phyloP scores from a whole-genome alignment of 2,329 filamentous ascomycete genomes.

The Pestalotiopsis sp. region DNA sequence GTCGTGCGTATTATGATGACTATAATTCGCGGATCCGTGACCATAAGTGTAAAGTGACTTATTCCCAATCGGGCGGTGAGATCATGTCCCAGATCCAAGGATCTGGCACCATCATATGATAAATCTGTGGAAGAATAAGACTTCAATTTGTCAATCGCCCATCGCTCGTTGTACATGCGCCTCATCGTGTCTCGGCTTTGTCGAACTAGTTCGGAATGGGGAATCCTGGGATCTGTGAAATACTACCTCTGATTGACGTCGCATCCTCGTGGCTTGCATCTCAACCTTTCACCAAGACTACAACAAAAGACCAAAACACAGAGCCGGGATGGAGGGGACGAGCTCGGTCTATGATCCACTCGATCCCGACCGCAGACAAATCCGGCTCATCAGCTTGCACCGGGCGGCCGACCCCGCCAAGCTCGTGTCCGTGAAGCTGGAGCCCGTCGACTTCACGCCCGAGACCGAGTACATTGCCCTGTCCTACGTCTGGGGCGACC shows the following conservation, averaged over 20 bases:
- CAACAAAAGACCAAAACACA: background rate
- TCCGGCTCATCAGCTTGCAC: background rate
- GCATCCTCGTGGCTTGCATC: background rate
- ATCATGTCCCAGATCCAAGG: too few relatives aligned
- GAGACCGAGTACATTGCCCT: background rate
- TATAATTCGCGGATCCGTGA: too few relatives aligned
- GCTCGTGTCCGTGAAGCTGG: background rate
- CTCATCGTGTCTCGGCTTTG: too few relatives aligned
- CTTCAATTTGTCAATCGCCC: too few relatives aligned
- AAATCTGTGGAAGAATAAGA: too few relatives aligned
- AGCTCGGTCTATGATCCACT: background rate
- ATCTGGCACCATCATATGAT: too few relatives aligned
- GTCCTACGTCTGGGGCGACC: slow-evolving; percentile 7
- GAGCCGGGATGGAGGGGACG: background rate
- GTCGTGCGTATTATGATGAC: too few relatives aligned
- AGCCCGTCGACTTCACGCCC: background rate
- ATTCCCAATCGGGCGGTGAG: too few relatives aligned
- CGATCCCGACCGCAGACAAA: background rate
- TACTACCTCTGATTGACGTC: background rate
- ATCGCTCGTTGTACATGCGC: too few relatives aligned
- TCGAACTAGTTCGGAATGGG: too few relatives aligned
- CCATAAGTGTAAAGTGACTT: too few relatives aligned
- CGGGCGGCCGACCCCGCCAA: background rate
- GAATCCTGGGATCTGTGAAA: too few relatives aligned
- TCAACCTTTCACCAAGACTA: background rate